Conservation (phyloP, 306 rosid genomes). For the Styphnolobium japonicum region DNA sequence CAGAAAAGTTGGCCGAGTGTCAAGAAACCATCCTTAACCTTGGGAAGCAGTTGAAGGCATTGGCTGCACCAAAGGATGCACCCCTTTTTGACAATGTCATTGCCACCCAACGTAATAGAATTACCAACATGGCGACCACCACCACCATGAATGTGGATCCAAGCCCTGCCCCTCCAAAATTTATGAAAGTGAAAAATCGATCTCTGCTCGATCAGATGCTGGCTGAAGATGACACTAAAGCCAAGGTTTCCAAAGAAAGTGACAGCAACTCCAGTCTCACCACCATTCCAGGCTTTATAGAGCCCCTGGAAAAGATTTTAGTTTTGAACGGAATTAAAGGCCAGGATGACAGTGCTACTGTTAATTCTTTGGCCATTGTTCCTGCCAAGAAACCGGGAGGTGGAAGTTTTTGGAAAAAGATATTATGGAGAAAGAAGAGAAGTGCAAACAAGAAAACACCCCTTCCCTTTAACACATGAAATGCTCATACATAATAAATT, state of each 20-base stretch:
- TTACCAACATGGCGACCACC: background rate
- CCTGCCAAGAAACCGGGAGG: conserved; percentile 53
- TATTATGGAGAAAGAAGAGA: conserved; percentile 78
- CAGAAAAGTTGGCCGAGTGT: conserved; percentile 91
- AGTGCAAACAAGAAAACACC: conserved; percentile 45
- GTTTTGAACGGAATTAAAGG: conserved; percentile 33
- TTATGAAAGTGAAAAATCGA: conserved; percentile 38
- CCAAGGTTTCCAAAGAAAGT: conserved; percentile 38
- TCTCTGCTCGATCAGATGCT: conserved; percentile 76
- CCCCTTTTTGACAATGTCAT: conserved; percentile 54
- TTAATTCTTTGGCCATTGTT: conserved; percentile 56
- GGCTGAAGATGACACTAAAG: conserved; percentile 59
- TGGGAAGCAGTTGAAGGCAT: conserved; percentile 83
- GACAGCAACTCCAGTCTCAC: conserved; percentile 22
- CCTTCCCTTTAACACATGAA: conserved; percentile 38
- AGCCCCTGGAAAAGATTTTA: conserved; percentile 48
- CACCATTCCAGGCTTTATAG: conserved; percentile 19
- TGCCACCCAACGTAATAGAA: conserved; percentile 22
- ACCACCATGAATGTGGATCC: background rate
- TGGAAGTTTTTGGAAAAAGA: conserved; percentile 64
- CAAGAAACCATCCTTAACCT: conserved; percentile 89
- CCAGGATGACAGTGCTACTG: conserved; percentile 27
- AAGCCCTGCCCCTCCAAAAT: conserved; percentile 22
- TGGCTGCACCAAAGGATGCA: conserved; percentile 74
- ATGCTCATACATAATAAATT: conserved; percentile 2